Base-by-base conservation (phyloP, 2,329 filamentous ascomycete genomes). In the Monosporascus sp. region DNA sequence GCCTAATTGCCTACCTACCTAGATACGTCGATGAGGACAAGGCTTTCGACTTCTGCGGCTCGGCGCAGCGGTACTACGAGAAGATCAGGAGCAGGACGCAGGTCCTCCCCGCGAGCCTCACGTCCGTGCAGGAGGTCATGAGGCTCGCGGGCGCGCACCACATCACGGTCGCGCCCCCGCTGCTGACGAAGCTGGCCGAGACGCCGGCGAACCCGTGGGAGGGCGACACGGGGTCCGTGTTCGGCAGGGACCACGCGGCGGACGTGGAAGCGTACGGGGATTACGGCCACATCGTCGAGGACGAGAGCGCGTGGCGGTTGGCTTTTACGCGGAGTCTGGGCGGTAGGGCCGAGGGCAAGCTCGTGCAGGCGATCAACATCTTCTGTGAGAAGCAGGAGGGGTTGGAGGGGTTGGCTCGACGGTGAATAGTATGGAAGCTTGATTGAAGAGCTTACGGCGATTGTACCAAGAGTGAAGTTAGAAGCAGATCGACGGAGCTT, bases 21-120 rank as follows among this genome's bases (percentile, higher is more conserved):
- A 80, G 76, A 36, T 80, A 77, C 55, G 63, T 73, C 5, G 78
- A 81, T 52, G 62, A 72, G 35, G 67, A 76, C 58, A 78, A 77
- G 58, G 75, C 75, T 15, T 74, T 85, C 38, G 67, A 70, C 44
- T 74, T 83, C 53, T 79, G 76, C 54, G 73, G 75, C 39, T 67
- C 74, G 7, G 75, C 77, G 2, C 81, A 85, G 60, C 66, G 67
- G 7, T 83, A 82, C 62, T 83, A 80, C 61, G 62, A 73, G 25
- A 59, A 62, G 45, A 66, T 69, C 51, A 67, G 63, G 6, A 67
- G 61, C 59, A 71, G 62, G 31, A 83, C 81, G 0, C 68, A 76
- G 52, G 78, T 86, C 3, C 62, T 86, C 6, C 77, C 79, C 0
- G 82, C 81, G 3, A 82, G 79, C 37, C 67, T 86, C 46, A 83